Evolutionary conservation across 805 yeast genomes (phyloP).

Genomic region (Yamadazyma scolyti): DNA sequence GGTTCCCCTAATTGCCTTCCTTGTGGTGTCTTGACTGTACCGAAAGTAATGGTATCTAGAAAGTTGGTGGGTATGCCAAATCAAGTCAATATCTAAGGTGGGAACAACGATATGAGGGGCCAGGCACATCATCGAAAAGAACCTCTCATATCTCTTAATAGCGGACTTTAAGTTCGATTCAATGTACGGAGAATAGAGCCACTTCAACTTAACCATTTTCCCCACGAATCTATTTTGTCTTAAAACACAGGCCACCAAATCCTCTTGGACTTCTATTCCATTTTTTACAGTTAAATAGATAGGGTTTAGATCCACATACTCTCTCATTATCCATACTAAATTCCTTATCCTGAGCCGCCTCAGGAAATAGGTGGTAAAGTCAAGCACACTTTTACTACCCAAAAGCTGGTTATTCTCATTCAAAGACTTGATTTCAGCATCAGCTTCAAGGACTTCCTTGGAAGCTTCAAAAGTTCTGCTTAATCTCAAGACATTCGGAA

Average conservation of each 20-base stretch:
- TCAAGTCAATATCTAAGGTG: conserved; percentile 23
- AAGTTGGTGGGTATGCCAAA: conserved; percentile 26
- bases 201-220: conserved; percentile 18
- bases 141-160: conserved; percentile 15
- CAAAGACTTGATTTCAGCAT: too few species aligned
- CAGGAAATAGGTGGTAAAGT: too few species aligned
- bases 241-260: conserved; percentile 22
- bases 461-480: too few species aligned
- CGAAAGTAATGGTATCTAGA: conserved; percentile 12
- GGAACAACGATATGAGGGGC: conserved; percentile 14
- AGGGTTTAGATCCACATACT: conserved; percentile 8
- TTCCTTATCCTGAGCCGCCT: too few species aligned
- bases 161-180: conserved; percentile 12
- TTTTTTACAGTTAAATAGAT: conserved; percentile 3
- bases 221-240: conserved; percentile 21
- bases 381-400: too few species aligned
- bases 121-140: conserved; percentile 9
- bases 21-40: conserved; percentile 1
- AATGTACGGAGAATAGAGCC: conserved; percentile 15
- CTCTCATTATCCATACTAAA: too few species aligned
- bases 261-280: conserved; percentile 11
- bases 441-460: too few species aligned
- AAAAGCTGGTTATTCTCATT: too few species aligned
- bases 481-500: too few species aligned
- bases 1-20: too few species aligned